phyloP scores from a whole-genome alignment of 2,329 filamentous ascomycete species.

The Tolypocladium nubicola region DNA sequence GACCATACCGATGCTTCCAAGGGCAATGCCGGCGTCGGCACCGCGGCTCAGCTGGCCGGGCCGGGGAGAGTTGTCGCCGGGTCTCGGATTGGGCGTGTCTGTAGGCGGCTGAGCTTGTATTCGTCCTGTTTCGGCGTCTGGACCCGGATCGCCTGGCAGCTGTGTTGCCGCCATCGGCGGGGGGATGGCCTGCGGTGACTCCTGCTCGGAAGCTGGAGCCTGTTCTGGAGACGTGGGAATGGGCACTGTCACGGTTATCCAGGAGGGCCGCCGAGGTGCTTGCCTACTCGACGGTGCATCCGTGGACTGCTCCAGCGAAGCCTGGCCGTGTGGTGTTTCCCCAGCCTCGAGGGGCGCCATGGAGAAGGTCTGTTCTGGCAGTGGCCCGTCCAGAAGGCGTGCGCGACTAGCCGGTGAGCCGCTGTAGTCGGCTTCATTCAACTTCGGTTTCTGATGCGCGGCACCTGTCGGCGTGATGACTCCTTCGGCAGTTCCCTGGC shows the following conservation, averaged over 20 bases:
- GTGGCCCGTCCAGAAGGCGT: neutral
- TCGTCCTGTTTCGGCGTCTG: no score
- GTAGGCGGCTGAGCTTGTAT: neutral
- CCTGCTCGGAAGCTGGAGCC: neutral
- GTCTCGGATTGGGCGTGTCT: neutral
- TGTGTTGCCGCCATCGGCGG: neutral
- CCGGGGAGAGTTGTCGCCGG: no score
- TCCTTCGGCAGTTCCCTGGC: neutral
- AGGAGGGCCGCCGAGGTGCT: neutral
- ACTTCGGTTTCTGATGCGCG: neutral
- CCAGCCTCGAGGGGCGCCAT: neutral
- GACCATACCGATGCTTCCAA: neutral
- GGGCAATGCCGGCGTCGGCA: neutral
- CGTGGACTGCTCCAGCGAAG: neutral
- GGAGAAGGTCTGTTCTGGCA: neutral
- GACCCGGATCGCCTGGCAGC: neutral
- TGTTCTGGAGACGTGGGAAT: neutral
- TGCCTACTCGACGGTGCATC: neutral
- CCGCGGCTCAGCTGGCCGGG: neutral
- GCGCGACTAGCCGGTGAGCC: neutral
- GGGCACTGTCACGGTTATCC: neutral
- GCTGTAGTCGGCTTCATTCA: neutral
- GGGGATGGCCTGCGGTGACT: neutral
- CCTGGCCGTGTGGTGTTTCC: neutral
- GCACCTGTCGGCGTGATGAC: neutral